Conservation (phyloP, 2,329 filamentous ascomycete genomes). For the Clarireedia monteithiana region DNA sequence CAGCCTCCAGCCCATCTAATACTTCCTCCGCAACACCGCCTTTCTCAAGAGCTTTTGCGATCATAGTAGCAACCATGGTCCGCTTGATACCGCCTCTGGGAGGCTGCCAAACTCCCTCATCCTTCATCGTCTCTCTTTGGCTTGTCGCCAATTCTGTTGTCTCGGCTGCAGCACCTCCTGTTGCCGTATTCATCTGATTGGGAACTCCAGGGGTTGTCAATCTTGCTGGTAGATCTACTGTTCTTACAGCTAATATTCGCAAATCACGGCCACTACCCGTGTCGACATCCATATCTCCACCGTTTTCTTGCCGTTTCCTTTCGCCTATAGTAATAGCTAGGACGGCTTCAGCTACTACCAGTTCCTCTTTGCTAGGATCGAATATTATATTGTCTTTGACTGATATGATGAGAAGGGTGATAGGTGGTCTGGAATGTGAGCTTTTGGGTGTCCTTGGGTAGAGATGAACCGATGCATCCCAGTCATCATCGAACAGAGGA, state of each 20-base stretch:
- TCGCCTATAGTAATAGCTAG: slow-evolving; percentile 75
- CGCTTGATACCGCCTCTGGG: slow-evolving; percentile 78
- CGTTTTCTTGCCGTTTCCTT: slow-evolving; percentile 16
- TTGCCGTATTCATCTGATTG: slow-evolving; percentile 53
- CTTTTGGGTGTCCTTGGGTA: slow-evolving; percentile 40
- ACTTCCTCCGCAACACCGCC: slow-evolving; percentile 83
- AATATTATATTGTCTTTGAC: slow-evolving; percentile 87
- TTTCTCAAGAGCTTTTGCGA: slow-evolving; percentile 66
- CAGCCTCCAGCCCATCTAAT: slow-evolving; percentile 68
- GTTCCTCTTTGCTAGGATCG: slow-evolving; percentile 84
- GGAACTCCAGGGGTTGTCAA: slow-evolving; percentile 64
- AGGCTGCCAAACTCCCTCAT: slow-evolving; percentile 77
- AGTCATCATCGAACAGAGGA: slow-evolving; percentile 96
- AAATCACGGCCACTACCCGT: slow-evolving; percentile 34
- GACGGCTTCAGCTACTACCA: slow-evolving; percentile 85
- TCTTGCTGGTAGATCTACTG: slow-evolving; percentile 66
- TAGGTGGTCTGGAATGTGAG: slow-evolving; percentile 56
- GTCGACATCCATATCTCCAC: slow-evolving; percentile 35
- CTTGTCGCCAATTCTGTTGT: slow-evolving; percentile 36
- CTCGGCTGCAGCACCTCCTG: slow-evolving; percentile 30
- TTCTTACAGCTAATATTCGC: slow-evolving; percentile 60
- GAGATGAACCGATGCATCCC: slow-evolving; percentile 73
- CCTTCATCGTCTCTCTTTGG: slow-evolving; percentile 45
- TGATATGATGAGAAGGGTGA: slow-evolving; percentile 84
- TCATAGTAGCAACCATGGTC: slow-evolving; percentile 62